A percentile compares a stretch with the other conserved stretches of the same genome.
These are phyloP conservation scores for Boletus patriciae DNA, from an alignment of 768 basidiomycete genomes.

Conservation along the genomic window DNA sequence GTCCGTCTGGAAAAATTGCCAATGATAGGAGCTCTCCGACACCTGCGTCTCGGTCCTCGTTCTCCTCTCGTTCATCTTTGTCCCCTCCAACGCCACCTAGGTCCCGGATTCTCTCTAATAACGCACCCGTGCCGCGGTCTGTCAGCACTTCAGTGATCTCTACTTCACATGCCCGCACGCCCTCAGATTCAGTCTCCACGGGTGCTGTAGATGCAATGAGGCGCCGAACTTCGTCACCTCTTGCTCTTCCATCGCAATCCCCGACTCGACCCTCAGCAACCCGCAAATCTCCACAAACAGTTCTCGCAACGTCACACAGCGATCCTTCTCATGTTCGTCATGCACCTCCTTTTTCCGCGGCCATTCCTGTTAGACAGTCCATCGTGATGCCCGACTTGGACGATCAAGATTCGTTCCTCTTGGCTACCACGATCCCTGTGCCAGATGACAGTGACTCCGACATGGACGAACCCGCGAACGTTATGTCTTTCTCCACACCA, in stretches of 20 bases:
- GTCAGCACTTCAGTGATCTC: slow-evolving; percentile 37
- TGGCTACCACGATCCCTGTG: slow-evolving; percentile 72
- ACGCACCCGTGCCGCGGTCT: slow-evolving; percentile 42
- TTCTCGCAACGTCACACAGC: slow-evolving; percentile 37
- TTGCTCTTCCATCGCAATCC: slow-evolving; percentile 34
- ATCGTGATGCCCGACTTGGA: slow-evolving; percentile 42
- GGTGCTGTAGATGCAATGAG: slow-evolving; percentile 31
- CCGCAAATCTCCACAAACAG: slow-evolving; percentile 41
- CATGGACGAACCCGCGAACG: slow-evolving; percentile 52
- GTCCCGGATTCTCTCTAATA: slow-evolving; percentile 42
- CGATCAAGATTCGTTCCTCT: slow-evolving; percentile 62
- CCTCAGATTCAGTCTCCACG: slow-evolving; percentile 38
- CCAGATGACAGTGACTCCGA: slow-evolving; percentile 76
- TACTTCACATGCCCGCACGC: slow-evolving; percentile 44
- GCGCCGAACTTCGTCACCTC: slow-evolving; percentile 52
- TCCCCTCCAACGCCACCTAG: slow-evolving; percentile 47
- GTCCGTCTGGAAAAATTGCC: slow-evolving; percentile 45
- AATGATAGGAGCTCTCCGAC: slow-evolving; percentile 39
- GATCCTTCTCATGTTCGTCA: slow-evolving; percentile 26
- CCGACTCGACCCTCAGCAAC: slow-evolving; percentile 35
- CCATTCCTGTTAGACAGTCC: slow-evolving; percentile 46
- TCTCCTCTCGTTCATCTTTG: slow-evolving; percentile 48
- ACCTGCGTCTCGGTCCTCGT: slow-evolving; percentile 42
- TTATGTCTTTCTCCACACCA: slow-evolving; percentile 72
- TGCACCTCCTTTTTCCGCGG: slow-evolving; percentile 5